Percentiles rank a stretch among this genome's conserved stretches.
These are phyloP conservation scores for Dryas drummondii DNA, from an alignment of 306 rosid genomes.

Conservation along the genomic window DNA sequence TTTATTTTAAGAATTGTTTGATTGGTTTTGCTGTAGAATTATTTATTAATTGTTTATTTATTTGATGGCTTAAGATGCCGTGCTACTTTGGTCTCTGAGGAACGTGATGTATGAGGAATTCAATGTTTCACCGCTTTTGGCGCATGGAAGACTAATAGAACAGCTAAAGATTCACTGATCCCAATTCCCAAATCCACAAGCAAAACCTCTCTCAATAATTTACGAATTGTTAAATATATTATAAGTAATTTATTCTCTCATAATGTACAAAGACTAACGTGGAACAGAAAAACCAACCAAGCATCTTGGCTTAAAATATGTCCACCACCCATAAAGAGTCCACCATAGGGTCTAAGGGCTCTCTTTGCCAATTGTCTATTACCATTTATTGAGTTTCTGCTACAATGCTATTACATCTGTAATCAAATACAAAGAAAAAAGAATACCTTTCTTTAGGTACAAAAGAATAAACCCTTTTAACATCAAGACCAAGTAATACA, in stretches of 20 bases:
- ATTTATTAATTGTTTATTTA: neutral
- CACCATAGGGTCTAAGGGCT: no score
- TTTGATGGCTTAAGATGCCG: neutral
- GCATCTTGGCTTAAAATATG: no score
- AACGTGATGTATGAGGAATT: neutral
- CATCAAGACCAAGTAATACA: no score
- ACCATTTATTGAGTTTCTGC: no score
- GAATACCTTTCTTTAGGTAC: no score
- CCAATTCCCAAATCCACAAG: neutral
- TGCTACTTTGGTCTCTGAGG: neutral
- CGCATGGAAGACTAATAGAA: neutral
- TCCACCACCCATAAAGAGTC: no score
- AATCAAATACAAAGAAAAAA: no score
- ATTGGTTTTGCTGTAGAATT: neutral
- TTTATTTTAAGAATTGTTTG: neutral
- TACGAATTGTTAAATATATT: neutral
- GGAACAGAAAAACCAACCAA: neutral
- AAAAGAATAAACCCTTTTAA: no score
- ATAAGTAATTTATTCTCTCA: neutral
- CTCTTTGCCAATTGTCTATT: no score
- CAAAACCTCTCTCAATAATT: neutral
- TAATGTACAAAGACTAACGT: neutral
- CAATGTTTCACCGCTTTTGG: no score
- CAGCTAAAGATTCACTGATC: neutral
- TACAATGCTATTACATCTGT: no score